Base-by-base conservation (phyloP, 1,139 yeast species). In the Nakaseomyces delphensis region DNA sequence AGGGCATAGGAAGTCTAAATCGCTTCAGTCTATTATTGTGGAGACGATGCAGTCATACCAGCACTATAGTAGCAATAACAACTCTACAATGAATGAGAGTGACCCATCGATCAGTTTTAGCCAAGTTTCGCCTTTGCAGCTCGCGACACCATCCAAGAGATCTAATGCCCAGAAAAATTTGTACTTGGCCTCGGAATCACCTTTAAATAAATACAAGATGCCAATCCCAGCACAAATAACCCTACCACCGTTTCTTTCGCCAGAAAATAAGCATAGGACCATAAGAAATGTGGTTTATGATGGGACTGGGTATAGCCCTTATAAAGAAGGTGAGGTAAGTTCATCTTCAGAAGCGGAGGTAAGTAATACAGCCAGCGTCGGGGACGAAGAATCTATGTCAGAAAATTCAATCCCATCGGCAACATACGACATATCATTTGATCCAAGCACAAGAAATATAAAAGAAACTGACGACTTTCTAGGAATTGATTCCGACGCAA, bases 161-260 rank as follows among this genome's bases (percentile, higher is more conserved):
- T n/a, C 37, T 36, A 48, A 28, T 36, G 28, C 28, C 9, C 32
- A 53, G 13, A n/a, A n/a, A n/a, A 24, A 23, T 24, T 49, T 66
- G 7, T 64, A 59, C 41, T 43, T 66, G 13, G 52, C 63, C 8
- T 57, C 67, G 2, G 58, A 60, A 33, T 61, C 68, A 0, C 62
- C 66, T 7, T 43, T 66, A 33, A 66, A 64, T 45, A 47, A 48
- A 13, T 56, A 55, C 29, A 48, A 51, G 8, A 50, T 64, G 2
- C 63, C 70, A 1, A 55, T 66, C 1, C 70, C 70, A 3, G 52
- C 63, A 14, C 64, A 64, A 41, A 52, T 62, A 3, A 43, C 52
- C 2, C 45, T 65, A 7, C 69, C 70, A 10, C 69, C 69, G 7
- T 51, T 47, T 25, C 43, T 66, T 14, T 64, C 69, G 0, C 65